These are phyloP conservation scores for Crithidia bombi DNA, from an alignment of 208 protist genomes.

Conservation along the genomic window DNA sequence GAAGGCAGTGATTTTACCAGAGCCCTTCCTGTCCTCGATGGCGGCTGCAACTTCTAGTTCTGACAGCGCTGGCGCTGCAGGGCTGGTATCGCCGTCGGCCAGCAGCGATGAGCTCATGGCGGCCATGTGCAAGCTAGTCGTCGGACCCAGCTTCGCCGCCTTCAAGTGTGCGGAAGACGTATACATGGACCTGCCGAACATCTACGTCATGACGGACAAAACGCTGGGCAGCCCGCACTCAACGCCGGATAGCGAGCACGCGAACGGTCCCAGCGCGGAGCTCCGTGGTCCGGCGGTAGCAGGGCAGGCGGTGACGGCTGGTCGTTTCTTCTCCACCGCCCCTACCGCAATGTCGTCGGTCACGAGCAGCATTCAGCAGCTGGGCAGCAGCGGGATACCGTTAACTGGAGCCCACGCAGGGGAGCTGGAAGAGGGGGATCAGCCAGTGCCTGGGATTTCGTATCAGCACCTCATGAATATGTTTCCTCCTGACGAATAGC, in stretches of 20 bases:
- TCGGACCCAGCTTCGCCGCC: neutral
- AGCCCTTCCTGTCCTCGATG: neutral
- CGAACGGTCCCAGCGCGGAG: neutral
- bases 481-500: constrained; percentile 14
- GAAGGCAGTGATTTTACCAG: neutral
- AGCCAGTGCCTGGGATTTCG: constrained; percentile 18
- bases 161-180: neutral
- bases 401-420: neutral
- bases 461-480: constrained; percentile 11
- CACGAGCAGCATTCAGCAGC: neutral
- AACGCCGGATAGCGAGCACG: no score
- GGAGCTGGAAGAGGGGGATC: constrained; percentile 1
- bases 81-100: neutral
- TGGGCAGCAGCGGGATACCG: neutral
- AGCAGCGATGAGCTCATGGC: neutral
- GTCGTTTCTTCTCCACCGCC: constrained; percentile 21
- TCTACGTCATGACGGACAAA: no score
- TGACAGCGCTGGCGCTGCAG: neutral
- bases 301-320: neutral
- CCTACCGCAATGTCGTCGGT: neutral
- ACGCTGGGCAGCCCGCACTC: no score
- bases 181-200: no score
- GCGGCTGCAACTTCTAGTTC: neutral
- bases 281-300: neutral
- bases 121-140: neutral